Evolutionary conservation across 108 stramenopile species (phyloP).

Genomic region (Chaetoceros muelleri): DNA sequence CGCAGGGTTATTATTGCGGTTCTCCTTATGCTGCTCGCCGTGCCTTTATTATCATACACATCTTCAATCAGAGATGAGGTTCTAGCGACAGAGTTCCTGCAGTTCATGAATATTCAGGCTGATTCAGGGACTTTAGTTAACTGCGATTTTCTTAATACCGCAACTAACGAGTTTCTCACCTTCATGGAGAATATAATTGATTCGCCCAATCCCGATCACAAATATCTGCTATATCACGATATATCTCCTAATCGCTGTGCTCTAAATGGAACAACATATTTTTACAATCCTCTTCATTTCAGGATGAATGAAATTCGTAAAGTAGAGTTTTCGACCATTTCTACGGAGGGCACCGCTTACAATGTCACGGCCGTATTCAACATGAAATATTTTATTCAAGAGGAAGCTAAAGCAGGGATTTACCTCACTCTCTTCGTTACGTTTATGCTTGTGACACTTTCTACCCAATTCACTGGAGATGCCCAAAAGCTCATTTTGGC

Average conservation of each 20-base stretch:
- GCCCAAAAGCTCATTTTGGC: slow-evolving; percentile 58
- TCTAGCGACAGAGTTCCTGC: slow-evolving; percentile 20
- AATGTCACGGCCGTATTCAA: slow-evolving; percentile 34
- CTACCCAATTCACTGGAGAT: slow-evolving; percentile 44
- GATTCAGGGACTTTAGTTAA: slow-evolving; percentile 3
- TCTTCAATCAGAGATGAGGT: slow-evolving; percentile 20
- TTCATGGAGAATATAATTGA: slow-evolving; percentile 26
- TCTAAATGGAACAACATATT: background rate
- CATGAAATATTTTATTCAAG: slow-evolving; percentile 13
- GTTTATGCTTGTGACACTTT: slow-evolving; percentile 35
- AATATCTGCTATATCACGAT: slow-evolving; percentile 23
- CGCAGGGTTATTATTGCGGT: slow-evolving; percentile 52
- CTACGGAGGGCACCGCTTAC: slow-evolving; percentile 14
- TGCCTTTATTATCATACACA: slow-evolving; percentile 40
- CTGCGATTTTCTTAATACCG: slow-evolving; percentile 22
- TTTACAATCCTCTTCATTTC: slow-evolving; percentile 14
- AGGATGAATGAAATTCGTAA: slow-evolving; percentile 4
- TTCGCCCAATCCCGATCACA: slow-evolving; percentile 8
- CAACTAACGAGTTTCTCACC: slow-evolving; percentile 14
- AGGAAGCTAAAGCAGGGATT: slow-evolving; percentile 27
- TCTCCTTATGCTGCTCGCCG: slow-evolving; percentile 44
- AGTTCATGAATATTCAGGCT: slow-evolving; percentile 18
- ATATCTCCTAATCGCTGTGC: slow-evolving; percentile 25
- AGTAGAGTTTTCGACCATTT: slow-evolving; percentile 14
- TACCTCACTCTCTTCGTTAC: slow-evolving; percentile 52